These are phyloP conservation scores for Kluyveromyces dobzhanskii DNA, from an alignment of 805 yeast genomes.

Conservation along the genomic window DNA sequence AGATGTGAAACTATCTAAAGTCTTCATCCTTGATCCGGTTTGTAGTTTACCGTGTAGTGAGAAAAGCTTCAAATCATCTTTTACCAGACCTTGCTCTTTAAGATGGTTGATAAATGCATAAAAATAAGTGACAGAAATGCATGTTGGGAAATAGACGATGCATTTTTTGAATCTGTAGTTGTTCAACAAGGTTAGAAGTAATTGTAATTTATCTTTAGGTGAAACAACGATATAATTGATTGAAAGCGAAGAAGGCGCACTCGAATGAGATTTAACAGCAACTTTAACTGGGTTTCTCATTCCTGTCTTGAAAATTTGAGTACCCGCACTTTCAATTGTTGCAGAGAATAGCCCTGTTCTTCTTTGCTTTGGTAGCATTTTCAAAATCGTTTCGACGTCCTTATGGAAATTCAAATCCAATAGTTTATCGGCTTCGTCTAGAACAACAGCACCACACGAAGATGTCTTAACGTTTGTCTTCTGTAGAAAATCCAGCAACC, in stretches of 20 bases:
- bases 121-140: constrained; percentile 73
- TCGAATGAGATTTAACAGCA: constrained; percentile 52
- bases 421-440: constrained; percentile 91
- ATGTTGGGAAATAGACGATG: constrained; percentile 89
- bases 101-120: constrained; percentile 46
- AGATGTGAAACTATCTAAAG: constrained; percentile 53
- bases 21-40: constrained; percentile 70
- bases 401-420: constrained; percentile 67
- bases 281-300: constrained; percentile 88
- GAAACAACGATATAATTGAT: constrained; percentile 52
- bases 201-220: constrained; percentile 54
- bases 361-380: constrained; percentile 76
- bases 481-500: constrained; percentile 65
- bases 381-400: constrained; percentile 60
- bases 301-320: constrained; percentile 74
- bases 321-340: constrained; percentile 77
- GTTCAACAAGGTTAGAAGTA: constrained; percentile 44
- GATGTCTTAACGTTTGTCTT: constrained; percentile 48
- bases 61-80: constrained; percentile 37
- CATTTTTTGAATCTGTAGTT: constrained; percentile 61
- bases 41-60: constrained; percentile 88
- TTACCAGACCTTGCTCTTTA: constrained; percentile 20
- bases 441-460: constrained; percentile 61
- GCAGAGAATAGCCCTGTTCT: constrained; percentile 94
- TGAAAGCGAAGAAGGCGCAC: constrained; percentile 55